phyloP scores from a whole-genome alignment of 768 basidiomycete genomes.

The Suillus subalutaceus region DNA sequence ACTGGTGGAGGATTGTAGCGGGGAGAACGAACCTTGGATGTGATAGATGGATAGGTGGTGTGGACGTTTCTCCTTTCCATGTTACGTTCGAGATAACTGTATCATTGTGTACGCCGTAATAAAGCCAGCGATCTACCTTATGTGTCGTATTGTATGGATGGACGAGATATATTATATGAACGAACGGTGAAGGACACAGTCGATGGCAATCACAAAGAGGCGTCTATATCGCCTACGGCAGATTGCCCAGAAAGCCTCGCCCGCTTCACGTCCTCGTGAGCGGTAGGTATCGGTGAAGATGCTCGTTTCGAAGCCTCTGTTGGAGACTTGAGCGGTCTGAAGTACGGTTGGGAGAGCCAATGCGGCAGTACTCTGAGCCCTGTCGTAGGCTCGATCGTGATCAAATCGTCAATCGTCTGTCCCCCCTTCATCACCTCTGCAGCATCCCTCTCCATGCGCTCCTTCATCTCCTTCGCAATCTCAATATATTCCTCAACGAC shows the following conservation, averaged over 20 bases:
- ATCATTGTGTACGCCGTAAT: background rate
- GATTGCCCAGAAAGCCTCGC: background rate
- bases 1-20: constrained; percentile 68
- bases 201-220: background rate
- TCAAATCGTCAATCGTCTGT: constrained; percentile 37
- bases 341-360: constrained; percentile 76
- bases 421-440: constrained; percentile 32
- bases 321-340: constrained; percentile 25
- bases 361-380: constrained; percentile 61
- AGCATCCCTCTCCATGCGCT: constrained; percentile 59
- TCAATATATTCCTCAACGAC: constrained; percentile 44
- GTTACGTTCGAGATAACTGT: background rate
- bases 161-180: background rate
- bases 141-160: background rate
- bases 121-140: background rate
- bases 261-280: background rate
- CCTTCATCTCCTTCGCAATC: constrained; percentile 62
- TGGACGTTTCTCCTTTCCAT: background rate
- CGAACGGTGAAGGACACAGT: background rate
- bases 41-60: background rate
- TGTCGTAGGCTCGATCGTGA: constrained; percentile 45
- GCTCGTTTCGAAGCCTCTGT: background rate
- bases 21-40: background rate
- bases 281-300: background rate
- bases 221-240: background rate